These are phyloP conservation scores for Cladosporium sp. DNA, from an alignment of 2,329 filamentous ascomycete genomes.

Conservation along the genomic window DNA sequence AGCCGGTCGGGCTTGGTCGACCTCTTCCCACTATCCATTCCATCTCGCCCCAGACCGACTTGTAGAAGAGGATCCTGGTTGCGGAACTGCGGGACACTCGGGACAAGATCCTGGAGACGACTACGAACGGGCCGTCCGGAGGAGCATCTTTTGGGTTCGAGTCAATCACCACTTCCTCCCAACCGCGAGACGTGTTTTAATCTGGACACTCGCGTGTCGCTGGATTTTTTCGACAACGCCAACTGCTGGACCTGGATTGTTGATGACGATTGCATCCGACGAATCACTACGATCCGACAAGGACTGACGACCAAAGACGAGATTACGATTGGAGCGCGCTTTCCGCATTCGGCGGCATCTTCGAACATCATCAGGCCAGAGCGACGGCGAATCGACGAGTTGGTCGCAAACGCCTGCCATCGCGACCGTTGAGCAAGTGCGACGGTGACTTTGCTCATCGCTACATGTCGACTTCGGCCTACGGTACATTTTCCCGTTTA, in stretches of 20 bases:
- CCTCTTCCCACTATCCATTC: neutral
- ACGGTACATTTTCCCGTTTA: constrained; percentile 11
- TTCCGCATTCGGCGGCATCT: neutral
- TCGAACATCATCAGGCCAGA: neutral
- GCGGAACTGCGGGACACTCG: constrained; percentile 11
- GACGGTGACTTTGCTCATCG: constrained; percentile 5
- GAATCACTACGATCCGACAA: neutral
- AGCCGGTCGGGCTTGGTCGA: neutral
- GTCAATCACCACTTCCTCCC: constrained; percentile 9
- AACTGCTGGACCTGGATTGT: neutral
- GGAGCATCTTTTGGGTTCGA: constrained; percentile 7
- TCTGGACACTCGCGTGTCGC: constrained; percentile 1
- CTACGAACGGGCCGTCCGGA: constrained; percentile 15
- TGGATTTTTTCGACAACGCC: neutral
- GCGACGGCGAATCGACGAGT: neutral
- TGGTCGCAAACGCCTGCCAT: neutral
- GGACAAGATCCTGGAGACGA: constrained; percentile 13
- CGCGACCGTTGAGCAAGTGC: constrained; percentile 9
- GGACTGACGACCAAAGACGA: neutral
- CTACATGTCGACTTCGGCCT: constrained; percentile 13
- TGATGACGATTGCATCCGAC: constrained; percentile 5
- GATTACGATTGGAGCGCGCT: neutral
- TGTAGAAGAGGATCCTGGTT: neutral
- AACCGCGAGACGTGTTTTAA: neutral
- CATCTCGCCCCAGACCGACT: constrained; percentile 3